Conservation (phyloP, 148 eudicot genomes). For the Fallopia convolvulus region DNA sequence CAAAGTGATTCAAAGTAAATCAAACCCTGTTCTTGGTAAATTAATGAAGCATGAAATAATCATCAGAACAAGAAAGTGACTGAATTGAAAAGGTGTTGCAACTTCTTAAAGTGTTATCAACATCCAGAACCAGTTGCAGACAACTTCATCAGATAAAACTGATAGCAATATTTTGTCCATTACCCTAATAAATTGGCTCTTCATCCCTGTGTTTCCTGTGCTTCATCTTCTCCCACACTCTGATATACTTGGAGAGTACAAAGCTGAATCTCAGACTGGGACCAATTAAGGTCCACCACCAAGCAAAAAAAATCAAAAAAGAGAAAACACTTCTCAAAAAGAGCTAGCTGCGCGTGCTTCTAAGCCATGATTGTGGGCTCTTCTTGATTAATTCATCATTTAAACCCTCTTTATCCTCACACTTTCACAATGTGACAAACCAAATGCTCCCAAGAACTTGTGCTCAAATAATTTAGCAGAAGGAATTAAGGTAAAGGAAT, state of each 20-base stretch:
- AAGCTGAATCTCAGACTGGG: constrained; percentile 5
- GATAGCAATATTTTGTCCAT: constrained; percentile 1
- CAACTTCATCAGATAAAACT: not conserved
- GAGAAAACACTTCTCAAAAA: not conserved
- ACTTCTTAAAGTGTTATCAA: constrained; percentile 1
- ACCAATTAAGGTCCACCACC: not conserved
- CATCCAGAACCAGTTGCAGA: not conserved
- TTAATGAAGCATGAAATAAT: not conserved
- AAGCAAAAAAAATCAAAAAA: not conserved
- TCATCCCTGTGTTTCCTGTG: not conserved
- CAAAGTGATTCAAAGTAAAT: not conserved
- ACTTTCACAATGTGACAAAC: not conserved
- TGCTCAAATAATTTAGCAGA: not conserved
- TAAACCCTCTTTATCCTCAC: not conserved
- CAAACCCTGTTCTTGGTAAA: not conserved
- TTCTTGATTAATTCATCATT: constrained; percentile 2
- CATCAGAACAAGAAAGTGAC: constrained; percentile 5
- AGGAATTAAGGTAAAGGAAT: not conserved
- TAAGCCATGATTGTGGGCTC: not conserved
- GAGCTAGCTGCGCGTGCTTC: not conserved
- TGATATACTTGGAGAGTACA: not conserved
- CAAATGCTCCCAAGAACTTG: not conserved
- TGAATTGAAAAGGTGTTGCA: constrained; percentile 4
- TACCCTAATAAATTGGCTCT: not conserved
- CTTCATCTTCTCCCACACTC: not conserved